Conservation (phyloP, 352 stramenopile species). For the Globisporangium heterothallicum region DNA sequence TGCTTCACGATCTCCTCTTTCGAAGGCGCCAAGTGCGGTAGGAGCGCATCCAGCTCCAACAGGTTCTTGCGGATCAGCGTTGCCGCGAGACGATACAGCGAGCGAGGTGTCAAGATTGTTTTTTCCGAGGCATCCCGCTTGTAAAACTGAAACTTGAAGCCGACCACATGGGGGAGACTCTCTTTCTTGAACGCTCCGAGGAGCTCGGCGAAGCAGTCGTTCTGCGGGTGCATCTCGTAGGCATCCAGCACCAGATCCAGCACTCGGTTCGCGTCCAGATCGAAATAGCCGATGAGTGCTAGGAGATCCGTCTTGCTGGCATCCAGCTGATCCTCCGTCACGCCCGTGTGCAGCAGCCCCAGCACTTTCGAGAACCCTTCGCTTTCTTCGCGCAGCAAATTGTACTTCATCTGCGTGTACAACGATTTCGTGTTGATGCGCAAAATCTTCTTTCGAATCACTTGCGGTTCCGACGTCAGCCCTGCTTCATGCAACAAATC, state of each 20-base stretch:
- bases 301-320: conserved; percentile 69
- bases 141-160: conserved; percentile 94
- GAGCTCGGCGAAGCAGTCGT: conserved; percentile 69
- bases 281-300: conserved; percentile 88
- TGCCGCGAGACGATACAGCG: conserved; percentile 84
- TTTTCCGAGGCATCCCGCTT: conserved; percentile 42
- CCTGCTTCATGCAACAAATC: conserved; percentile 69
- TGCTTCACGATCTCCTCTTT: conserved; percentile 52
- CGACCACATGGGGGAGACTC: conserved; percentile 85
- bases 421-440: conserved; percentile 85
- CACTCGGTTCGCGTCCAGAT: conserved; percentile 95
- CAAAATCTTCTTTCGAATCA: conserved; percentile 71
- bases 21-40: conserved; percentile 74
- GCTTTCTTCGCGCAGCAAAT: conserved; percentile 94
- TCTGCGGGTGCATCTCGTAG: conserved; percentile 86
- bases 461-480: conserved; percentile 37
- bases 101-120: conserved; percentile 41
- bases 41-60: conserved; percentile 65
- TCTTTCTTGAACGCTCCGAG: conserved; percentile 70
- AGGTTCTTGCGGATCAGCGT: conserved; percentile 81
- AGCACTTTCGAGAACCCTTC: conserved; percentile 95
- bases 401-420: conserved; percentile 97
- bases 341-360: conserved; percentile 64
- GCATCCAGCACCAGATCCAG: conserved; percentile 92
- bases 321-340: conserved; percentile 56